Evolutionary conservation across 1,284 basidiomycete genomes (phyloP).

Genomic region (Cronartium ribicola): DNA sequence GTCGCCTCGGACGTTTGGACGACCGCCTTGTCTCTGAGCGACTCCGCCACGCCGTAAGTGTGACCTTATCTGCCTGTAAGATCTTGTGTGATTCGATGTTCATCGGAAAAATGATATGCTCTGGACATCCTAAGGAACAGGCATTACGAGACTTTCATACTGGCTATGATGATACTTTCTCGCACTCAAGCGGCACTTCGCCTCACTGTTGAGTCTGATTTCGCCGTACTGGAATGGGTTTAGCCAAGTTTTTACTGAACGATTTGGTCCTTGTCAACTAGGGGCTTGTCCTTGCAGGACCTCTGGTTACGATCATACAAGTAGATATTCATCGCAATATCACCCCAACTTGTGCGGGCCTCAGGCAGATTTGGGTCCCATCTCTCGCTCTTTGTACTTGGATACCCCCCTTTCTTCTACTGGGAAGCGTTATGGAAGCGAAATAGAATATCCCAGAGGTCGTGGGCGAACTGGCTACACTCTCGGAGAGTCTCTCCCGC

Average conservation of each 20-base stretch:
- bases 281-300: background rate
- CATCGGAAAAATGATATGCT: background rate
- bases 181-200: background rate
- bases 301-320: background rate
- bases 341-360: background rate
- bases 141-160: slow-evolving; percentile 1
- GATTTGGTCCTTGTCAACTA: background rate
- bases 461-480: background rate
- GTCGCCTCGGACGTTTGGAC: background rate
- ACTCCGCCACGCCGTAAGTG: background rate
- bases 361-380: background rate
- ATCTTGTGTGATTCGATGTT: background rate
- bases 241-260: background rate
- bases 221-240: background rate
- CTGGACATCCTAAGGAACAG: background rate
- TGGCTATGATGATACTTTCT: background rate
- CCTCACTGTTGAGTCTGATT: background rate
- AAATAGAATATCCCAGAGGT: background rate
- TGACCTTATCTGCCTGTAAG: background rate
- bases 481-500: slow-evolving; percentile 3
- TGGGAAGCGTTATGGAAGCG: background rate
- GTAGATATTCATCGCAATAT: background rate
- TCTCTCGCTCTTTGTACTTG: background rate
- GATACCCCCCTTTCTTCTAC: background rate
- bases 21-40: slow-evolving; percentile 8